Percentiles rank a stretch among this genome's conserved stretches.
Evolutionary conservation across 2,329 filamentous ascomycete species (phyloP).

Genomic region (Aspergillus brasiliensis): DNA sequence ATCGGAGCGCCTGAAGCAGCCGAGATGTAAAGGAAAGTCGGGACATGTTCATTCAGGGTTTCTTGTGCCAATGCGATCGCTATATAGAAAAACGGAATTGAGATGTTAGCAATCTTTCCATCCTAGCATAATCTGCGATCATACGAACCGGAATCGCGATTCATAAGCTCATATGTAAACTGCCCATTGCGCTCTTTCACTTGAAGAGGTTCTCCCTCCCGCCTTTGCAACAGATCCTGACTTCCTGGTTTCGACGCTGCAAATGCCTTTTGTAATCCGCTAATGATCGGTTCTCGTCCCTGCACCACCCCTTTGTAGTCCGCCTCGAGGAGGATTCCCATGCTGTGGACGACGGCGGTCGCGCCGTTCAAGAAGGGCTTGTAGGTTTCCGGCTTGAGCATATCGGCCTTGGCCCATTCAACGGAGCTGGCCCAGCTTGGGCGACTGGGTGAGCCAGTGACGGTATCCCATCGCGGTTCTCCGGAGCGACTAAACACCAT

Average conservation of each 20-base stretch:
- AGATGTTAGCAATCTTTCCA: slow-evolving; percentile 9
- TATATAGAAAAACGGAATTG: slow-evolving; percentile 36
- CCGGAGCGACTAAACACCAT: slow-evolving; percentile 72
- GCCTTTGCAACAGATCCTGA: slow-evolving; percentile 70
- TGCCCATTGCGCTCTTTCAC: slow-evolving; percentile 70
- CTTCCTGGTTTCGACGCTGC: slow-evolving; percentile 62
- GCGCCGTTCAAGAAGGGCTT: slow-evolving; percentile 72
- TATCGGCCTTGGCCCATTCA: slow-evolving; percentile 84
- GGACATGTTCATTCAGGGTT: slow-evolving; percentile 64
- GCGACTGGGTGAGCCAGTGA: slow-evolving; percentile 70
- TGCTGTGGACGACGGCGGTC: slow-evolving; percentile 86
- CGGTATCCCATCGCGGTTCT: slow-evolving; percentile 78
- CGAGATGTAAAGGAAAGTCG: slow-evolving; percentile 83
- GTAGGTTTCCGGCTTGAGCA: slow-evolving; percentile 81
- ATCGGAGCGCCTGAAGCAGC: slow-evolving; percentile 84
- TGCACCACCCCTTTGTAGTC: slow-evolving; percentile 94
- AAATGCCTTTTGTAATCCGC: slow-evolving; percentile 78
- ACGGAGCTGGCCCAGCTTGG: slow-evolving; percentile 83
- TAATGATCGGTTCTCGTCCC: slow-evolving; percentile 78
- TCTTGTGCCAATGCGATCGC: slow-evolving; percentile 82
- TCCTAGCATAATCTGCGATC: not conserved
- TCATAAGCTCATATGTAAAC: slow-evolving; percentile 96
- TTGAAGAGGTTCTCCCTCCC: slow-evolving; percentile 61
- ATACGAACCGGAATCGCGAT: slow-evolving; percentile 69
- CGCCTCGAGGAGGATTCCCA: slow-evolving; percentile 94